phyloP scores from a whole-genome alignment of 2,329 filamentous ascomycete species.

The Fusarium multiceps region DNA sequence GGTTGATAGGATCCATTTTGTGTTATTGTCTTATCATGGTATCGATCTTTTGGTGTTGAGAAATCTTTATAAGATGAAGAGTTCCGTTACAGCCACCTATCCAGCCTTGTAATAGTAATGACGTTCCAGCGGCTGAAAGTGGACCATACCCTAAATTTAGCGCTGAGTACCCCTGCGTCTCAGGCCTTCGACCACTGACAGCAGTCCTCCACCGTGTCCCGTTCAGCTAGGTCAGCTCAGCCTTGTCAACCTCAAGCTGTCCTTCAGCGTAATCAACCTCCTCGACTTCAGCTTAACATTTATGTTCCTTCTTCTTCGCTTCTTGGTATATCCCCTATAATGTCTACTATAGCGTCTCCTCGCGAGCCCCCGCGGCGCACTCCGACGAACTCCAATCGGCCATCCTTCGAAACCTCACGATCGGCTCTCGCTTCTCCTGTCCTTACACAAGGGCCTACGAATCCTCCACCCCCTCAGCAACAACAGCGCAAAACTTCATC shows the following conservation, averaged over 20 bases:
- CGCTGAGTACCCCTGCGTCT: conserved; percentile 19
- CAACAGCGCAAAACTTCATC: conserved; percentile 58
- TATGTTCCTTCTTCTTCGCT: not conserved
- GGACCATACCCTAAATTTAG: conserved; percentile 39
- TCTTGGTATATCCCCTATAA: conserved; percentile 52
- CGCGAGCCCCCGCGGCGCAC: conserved; percentile 68
- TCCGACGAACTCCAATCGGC: conserved; percentile 79
- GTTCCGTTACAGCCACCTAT: not conserved
- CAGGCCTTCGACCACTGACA: conserved; percentile 30
- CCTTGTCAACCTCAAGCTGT: conserved; percentile 28
- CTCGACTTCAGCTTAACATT: not conserved
- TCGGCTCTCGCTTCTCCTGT: conserved; percentile 69
- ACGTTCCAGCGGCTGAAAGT: conserved; percentile 42
- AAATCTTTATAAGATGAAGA: not conserved
- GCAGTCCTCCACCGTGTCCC: conserved; percentile 35
- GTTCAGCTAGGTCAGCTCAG: conserved; percentile 17
- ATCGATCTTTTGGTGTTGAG: conserved; percentile 20
- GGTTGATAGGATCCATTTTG: conserved; percentile 53
- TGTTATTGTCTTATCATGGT: conserved; percentile 13
- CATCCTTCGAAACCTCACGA: conserved; percentile 74
- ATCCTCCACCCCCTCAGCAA: conserved; percentile 15
- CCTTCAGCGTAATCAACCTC: not conserved
- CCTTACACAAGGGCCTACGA: conserved; percentile 40
- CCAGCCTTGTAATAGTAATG: conserved; percentile 41
- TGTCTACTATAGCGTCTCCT: conserved; percentile 74